Evolutionary conservation across 2,329 filamentous ascomycete genomes (phyloP), one percentile per base, ranked within the genome.

Genomic region (Chaetomium sp.): DNA sequence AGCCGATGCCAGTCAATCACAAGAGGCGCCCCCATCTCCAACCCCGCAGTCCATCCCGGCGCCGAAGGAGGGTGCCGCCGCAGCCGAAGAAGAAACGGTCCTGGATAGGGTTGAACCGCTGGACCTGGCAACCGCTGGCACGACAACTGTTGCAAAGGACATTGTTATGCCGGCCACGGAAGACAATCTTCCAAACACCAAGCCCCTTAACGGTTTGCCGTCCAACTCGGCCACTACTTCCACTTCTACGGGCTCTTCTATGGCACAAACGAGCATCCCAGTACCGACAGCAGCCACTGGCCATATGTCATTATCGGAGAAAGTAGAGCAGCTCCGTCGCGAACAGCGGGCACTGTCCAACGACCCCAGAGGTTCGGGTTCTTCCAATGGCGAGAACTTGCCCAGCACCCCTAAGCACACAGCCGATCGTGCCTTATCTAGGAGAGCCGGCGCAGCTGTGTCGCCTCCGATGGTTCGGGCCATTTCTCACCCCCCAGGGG

Each of bases 391-490:
- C 11, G 61, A 61, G 36, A 61, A 63, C 43, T 50, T 55, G 14
- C 32, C 48, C 3, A 67, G 65, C 5, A 44, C 54, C 5, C 49
- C 62, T 49, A 54, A 55, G 35, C 45, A 58, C n/a, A 14, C 53
- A 4, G 46, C 54, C 4, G 65, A 68, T 57, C 68, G 52, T 43
- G 63, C 11, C 6, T 58, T 72, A 36, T 69, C 74, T 35, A 75
- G 80, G 60, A 79, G 74, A 61, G 67, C 72, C 34, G 76, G 76
- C 37, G 65, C 72, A 52, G 72, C 67, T 43, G 68, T 74, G 14
- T 79, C 79, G 9, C 79, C 80, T 37, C 79, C 80, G 3, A 75
- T 83, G 64, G 66, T 77, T 47, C 76, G 80, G 48, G 73, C 80
- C 2, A 69, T 74, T n/a, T 79, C 80, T 1, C 79, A 81, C 53